Evolutionary conservation across 1,284 basidiomycete species (phyloP).

Genomic region (Irpex sp.): DNA sequence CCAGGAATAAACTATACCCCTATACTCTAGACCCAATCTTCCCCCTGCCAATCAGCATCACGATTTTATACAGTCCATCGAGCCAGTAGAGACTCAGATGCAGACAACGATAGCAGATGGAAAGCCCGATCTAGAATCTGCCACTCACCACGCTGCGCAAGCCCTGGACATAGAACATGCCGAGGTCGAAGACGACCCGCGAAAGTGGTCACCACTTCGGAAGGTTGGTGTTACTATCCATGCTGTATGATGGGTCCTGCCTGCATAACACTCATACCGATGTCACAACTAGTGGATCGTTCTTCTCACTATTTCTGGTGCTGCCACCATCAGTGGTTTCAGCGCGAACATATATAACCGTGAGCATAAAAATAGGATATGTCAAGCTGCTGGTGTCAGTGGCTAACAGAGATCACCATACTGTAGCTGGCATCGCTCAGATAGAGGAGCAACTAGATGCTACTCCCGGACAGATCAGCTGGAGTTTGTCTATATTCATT

Average conservation of each 20-base stretch:
- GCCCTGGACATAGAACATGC: constrained; percentile 59
- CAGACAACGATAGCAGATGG: not conserved
- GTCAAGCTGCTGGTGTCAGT: not conserved
- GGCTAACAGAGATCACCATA: not conserved
- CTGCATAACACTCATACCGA: not conserved
- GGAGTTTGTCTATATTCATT: constrained; percentile 75
- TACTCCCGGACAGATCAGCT: constrained; percentile 62
- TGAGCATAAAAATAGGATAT: constrained; percentile 26
- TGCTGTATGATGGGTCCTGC: too few relatives aligned
- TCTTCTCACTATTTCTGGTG: constrained; percentile 52
- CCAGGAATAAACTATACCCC: not conserved
- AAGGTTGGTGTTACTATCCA: constrained; percentile 43
- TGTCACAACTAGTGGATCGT: constrained; percentile 38
- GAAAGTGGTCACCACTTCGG: constrained; percentile 60
- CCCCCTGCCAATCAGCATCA: not conserved
- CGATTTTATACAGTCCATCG: not conserved
- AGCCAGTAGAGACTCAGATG: not conserved
- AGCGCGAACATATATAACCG: constrained; percentile 66
- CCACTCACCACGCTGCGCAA: not conserved
- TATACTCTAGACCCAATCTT: not conserved
- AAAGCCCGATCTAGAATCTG: not conserved
- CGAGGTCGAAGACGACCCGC: constrained; percentile 71
- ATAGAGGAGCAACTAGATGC: constrained; percentile 64
- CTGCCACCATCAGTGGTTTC: constrained; percentile 65
- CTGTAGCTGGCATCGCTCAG: constrained; percentile 56